Percentiles rank a stretch among this genome's conserved stretches.
Conservation (phyloP, 1,284 basidiomycete species). For the Exobasidium cylindrosporum region DNA sequence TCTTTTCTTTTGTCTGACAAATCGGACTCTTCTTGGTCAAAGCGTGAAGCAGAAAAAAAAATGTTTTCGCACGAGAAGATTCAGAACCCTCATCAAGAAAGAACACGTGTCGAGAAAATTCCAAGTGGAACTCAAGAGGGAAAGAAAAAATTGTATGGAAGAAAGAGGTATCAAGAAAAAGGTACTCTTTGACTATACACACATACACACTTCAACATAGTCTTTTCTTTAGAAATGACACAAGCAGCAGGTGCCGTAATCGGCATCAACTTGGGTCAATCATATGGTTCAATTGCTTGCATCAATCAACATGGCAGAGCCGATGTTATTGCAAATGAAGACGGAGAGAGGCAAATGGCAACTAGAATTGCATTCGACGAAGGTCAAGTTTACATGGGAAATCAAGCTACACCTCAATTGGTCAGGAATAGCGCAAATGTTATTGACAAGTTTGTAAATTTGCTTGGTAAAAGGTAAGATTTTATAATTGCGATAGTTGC, state of each 20-base stretch:
- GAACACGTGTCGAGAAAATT: too few species aligned
- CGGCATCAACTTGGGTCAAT: constrained; percentile 96
- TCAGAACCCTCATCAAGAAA: too few species aligned
- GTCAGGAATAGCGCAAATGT: constrained; percentile 94
- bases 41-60: too few species aligned
- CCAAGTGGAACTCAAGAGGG: too few species aligned
- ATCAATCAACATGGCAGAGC: constrained; percentile 70
- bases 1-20: too few species aligned
- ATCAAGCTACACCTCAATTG: constrained; percentile 89
- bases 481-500: background rate
- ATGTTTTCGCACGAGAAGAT: too few species aligned
- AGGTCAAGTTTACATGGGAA: constrained; percentile 74
- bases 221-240: constrained; percentile 39
- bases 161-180: too few species aligned
- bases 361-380: constrained; percentile 86
- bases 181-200: too few species aligned
- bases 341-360: constrained; percentile 95
- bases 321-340: constrained; percentile 85
- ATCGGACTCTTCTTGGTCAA: too few species aligned
- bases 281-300: constrained; percentile 90
- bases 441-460: constrained; percentile 86
- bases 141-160: too few species aligned
- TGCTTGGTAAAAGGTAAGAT: constrained; percentile 66
- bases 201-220: too few species aligned
- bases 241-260: constrained; percentile 60